These are phyloP conservation scores for Lichtheimia hyalospora DNA, from an alignment of 371 early-diverging fungal genomes.

Conservation along the genomic window DNA sequence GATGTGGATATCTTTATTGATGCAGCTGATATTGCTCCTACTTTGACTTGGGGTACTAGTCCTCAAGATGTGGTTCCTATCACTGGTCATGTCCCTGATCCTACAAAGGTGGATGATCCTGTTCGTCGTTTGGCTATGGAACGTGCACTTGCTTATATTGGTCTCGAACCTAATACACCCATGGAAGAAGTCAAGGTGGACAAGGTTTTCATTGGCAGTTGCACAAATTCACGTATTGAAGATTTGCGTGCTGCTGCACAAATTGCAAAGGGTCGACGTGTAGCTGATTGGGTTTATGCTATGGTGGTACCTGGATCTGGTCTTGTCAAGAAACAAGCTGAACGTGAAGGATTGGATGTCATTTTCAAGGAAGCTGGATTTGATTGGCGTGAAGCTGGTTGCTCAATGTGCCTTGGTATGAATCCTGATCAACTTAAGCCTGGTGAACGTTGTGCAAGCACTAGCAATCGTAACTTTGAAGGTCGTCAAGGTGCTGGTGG, in stretches of 20 bases:
- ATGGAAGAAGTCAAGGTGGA: slow-evolving; percentile 62
- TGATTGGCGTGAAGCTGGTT: slow-evolving; percentile 76
- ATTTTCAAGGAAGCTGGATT: slow-evolving; percentile 70
- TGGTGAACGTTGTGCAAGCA: slow-evolving; percentile 68
- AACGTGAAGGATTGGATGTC: slow-evolving; percentile 66
- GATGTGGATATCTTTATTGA: slow-evolving; percentile 60
- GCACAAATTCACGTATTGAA: slow-evolving; percentile 77
- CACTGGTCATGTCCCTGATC: slow-evolving; percentile 62
- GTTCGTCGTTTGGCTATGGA: slow-evolving; percentile 49
- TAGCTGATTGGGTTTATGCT: slow-evolving; percentile 64
- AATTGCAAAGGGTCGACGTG: slow-evolving; percentile 61
- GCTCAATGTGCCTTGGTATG: slow-evolving; percentile 78
- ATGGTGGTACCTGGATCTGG: slow-evolving; percentile 78
- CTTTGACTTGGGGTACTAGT: slow-evolving; percentile 72
- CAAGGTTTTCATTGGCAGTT: slow-evolving; percentile 71
- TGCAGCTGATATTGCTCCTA: slow-evolving; percentile 62
- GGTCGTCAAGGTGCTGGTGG: slow-evolving; percentile 71
- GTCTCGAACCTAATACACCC: slow-evolving; percentile 61
- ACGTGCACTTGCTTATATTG: slow-evolving; percentile 66
- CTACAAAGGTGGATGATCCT: slow-evolving; percentile 40
- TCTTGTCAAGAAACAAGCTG: slow-evolving; percentile 67
- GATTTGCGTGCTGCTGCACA: slow-evolving; percentile 67
- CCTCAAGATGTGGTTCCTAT: slow-evolving; percentile 69
- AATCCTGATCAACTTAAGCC: slow-evolving; percentile 72
- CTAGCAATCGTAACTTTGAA: slow-evolving; percentile 74